These are phyloP conservation scores for Fusarium nematophilum DNA, from an alignment of 2,329 filamentous ascomycete species.

Conservation along the genomic window DNA sequence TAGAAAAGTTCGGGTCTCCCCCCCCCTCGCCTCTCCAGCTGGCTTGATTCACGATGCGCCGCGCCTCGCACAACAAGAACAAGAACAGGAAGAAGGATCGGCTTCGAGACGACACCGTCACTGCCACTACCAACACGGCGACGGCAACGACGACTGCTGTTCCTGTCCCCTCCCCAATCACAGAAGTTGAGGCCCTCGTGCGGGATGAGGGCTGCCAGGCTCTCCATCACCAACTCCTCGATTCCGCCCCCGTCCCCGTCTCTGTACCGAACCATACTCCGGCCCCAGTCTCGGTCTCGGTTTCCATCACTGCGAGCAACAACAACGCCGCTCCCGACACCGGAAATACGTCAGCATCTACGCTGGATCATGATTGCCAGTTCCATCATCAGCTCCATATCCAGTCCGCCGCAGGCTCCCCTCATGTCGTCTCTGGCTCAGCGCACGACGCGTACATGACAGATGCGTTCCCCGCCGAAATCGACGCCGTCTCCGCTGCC, in stretches of 20 bases:
- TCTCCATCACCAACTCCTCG: slow-evolving; percentile 18
- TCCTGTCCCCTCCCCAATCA: slow-evolving; percentile 15
- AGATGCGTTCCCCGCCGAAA: slow-evolving; percentile 30
- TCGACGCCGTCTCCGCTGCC: slow-evolving; percentile 20
- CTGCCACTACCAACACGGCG: slow-evolving; percentile 9
- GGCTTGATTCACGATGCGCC: slow-evolving; percentile 41
- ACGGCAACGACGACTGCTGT: slow-evolving; percentile 6
- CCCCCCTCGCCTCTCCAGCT: slow-evolving; percentile 9
- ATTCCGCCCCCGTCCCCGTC: slow-evolving; percentile 10
- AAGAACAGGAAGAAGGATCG: slow-evolving; percentile 30
- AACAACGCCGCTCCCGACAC: slow-evolving; percentile 12
- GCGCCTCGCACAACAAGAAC: slow-evolving; percentile 24
- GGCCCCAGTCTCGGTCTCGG: slow-evolving; percentile 3
- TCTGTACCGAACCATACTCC: slow-evolving; percentile 1
- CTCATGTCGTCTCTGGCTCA: slow-evolving; percentile 17
- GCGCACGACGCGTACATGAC: slow-evolving; percentile 34
- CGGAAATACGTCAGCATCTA: slow-evolving; percentile 14
- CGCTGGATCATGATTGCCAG: slow-evolving; percentile 11
- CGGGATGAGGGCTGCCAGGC: slow-evolving; percentile 37
- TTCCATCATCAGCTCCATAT: not conserved
- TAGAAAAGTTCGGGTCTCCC: slow-evolving; percentile 33
- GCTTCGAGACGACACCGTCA: slow-evolving; percentile 26
- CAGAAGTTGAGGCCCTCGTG: slow-evolving; percentile 21
- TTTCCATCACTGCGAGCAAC: slow-evolving; percentile 15
- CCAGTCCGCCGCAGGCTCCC: slow-evolving; percentile 10